Evolutionary conservation across 1,284 basidiomycete species (phyloP), one percentile per base, ranked within the genome.

Genomic region (Hymenochaete sp.): DNA sequence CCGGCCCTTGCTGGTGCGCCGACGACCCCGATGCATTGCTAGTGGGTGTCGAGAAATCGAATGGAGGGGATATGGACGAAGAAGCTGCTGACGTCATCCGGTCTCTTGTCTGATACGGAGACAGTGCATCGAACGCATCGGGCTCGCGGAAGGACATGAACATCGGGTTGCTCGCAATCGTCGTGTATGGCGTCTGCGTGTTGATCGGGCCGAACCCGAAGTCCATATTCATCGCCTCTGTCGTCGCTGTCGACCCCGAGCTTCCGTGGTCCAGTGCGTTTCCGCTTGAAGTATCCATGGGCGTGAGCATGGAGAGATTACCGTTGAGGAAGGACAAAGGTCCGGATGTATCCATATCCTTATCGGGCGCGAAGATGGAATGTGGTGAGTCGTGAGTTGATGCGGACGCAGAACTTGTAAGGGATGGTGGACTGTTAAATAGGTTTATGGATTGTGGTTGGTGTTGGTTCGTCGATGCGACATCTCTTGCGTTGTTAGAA

Each of bases 61-160:
- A 35, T n/a, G 21, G 32, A 35, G 32, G 32, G 32, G n/a, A n/a
- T n/a, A n/a, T n/a, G n/a, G n/a, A n/a, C n/a, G n/a, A n/a, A n/a
- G n/a, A n/a, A n/a, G n/a, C n/a, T n/a, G n/a, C n/a, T n/a, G n/a
- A n/a, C n/a, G n/a, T n/a, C n/a, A n/a, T n/a, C n/a, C n/a, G n/a
- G n/a, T n/a, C n/a, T n/a, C n/a, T n/a, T n/a, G n/a, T 14, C 26
- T 27, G 26, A n/a, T n/a, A n/a, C 8, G 16, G 39, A 4, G 14
- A 26, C 3, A 41, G 26, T 5, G 26, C 7, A 28, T 35, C 29
- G 26, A 52, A 45, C 14, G 52, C 46, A 48, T 77, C 75, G 1
- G 72, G 69, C 39, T 84, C 80, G 8, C 77, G 73, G 57, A 82
- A 82, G n/a, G 84, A 84, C 69, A 82, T 84, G 67, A 80, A 86